Evolutionary conservation across 2,329 filamentous ascomycete species (phyloP).

Genomic region (Xylaria sp.): DNA sequence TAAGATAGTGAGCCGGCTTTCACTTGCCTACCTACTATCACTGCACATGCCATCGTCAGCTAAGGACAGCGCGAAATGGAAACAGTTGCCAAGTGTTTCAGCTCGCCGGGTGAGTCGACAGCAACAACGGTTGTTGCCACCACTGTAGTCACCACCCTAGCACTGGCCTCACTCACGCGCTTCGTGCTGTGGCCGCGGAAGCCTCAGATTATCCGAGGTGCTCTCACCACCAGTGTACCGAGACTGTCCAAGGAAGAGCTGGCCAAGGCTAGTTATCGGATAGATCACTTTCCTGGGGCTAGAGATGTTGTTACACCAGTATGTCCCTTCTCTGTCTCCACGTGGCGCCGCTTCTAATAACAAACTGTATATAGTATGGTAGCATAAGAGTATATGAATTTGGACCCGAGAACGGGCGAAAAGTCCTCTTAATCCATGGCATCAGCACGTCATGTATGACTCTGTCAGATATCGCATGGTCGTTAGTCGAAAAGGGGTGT

Average conservation of each 20-base stretch:
- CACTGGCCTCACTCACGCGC: slow-evolving; percentile 52
- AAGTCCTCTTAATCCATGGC: slow-evolving; percentile 82
- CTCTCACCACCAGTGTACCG: slow-evolving; percentile 56
- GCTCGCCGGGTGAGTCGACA: slow-evolving; percentile 41
- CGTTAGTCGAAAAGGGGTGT: slow-evolving; percentile 74
- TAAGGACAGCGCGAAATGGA: slow-evolving; percentile 45
- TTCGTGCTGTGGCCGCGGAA: slow-evolving; percentile 55
- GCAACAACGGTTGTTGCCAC: slow-evolving; percentile 52
- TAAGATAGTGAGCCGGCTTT: slow-evolving; percentile 1
- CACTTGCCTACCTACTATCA: not conserved
- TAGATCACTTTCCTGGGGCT: slow-evolving; percentile 75
- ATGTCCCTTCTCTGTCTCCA: slow-evolving; percentile 39
- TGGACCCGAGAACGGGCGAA: slow-evolving; percentile 76
- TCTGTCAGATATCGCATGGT: slow-evolving; percentile 72
- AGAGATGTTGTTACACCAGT: slow-evolving; percentile 77
- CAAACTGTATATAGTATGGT: slow-evolving; percentile 65
- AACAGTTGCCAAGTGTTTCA: slow-evolving; percentile 41
- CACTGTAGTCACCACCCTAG: slow-evolving; percentile 55
- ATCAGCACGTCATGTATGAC: slow-evolving; percentile 85
- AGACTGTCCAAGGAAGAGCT: slow-evolving; percentile 52
- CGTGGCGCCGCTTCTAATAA: slow-evolving; percentile 5
- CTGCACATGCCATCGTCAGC: not conserved
- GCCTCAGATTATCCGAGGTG: slow-evolving; percentile 55
- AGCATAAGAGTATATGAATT: slow-evolving; percentile 84
- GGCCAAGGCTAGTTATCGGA: slow-evolving; percentile 64